These are phyloP conservation scores for Candida ovalis DNA, from an alignment of 805 yeast genomes.

Conservation along the genomic window DNA sequence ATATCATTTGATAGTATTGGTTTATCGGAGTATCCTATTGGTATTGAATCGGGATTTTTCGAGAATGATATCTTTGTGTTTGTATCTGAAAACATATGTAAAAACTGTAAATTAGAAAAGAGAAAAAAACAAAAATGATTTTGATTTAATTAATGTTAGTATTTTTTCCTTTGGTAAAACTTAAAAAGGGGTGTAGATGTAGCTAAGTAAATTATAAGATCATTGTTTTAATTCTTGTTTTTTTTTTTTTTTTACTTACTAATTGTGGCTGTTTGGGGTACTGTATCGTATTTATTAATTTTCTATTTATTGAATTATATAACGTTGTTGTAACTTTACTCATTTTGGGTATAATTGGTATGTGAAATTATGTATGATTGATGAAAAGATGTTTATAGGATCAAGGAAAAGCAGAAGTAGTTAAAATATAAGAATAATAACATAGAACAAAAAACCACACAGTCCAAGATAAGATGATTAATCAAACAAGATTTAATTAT, in stretches of 20 bases:
- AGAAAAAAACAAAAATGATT: no score
- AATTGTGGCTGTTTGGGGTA: constrained; percentile 27
- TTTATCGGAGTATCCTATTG: constrained; percentile 17
- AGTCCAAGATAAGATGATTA: neutral
- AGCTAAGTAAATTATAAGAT: no score
- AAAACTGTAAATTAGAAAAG: constrained; percentile 7
- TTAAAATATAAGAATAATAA: neutral
- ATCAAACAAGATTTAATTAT: neutral
- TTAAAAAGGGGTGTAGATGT: no score
- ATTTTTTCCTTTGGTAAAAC: neutral
- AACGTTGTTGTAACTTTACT: constrained; percentile 1
- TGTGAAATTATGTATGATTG: neutral
- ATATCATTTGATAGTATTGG: neutral
- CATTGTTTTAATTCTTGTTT: no score
- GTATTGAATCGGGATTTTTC: constrained; percentile 20
- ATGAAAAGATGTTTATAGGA: no score
- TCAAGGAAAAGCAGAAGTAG: no score
- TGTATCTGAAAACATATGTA: constrained; percentile 19
- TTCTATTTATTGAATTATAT: constrained; percentile 14
- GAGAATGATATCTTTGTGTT: constrained; percentile 28
- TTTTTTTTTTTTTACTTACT: no score
- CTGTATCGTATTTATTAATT: constrained; percentile 18
- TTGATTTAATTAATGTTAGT: no score
- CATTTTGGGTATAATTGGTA: neutral
- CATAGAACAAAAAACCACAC: neutral